phyloP scores from a whole-genome alignment of 1,139 yeast genomes.

The Yamadazyma sp. region DNA sequence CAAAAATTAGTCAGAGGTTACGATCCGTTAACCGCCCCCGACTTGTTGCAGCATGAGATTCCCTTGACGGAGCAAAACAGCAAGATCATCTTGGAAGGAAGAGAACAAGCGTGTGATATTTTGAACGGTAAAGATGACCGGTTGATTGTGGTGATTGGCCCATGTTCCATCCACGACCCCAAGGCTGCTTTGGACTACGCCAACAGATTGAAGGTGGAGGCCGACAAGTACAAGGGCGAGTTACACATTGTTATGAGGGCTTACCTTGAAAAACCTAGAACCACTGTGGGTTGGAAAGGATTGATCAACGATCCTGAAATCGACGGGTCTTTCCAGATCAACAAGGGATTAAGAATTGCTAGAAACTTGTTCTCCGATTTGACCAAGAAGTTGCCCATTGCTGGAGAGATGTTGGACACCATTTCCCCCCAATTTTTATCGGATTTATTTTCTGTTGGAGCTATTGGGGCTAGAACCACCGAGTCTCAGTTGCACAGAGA shows the following conservation, averaged over 20 bases:
- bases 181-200: conserved; percentile 90
- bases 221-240: conserved; percentile 72
- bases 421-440: conserved; percentile 96
- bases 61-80: conserved; percentile 66
- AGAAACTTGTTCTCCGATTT: conserved; percentile 84
- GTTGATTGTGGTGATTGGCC: conserved; percentile 83
- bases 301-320: conserved; percentile 95
- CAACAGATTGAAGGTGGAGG: conserved; percentile 58
- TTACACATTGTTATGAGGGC: conserved; percentile 92
- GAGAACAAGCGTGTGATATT: conserved; percentile 72
- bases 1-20: conserved; percentile 64
- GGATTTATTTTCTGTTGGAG: conserved; percentile 90
- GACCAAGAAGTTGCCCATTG: conserved; percentile 82
- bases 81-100: conserved; percentile 66
- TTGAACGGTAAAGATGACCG: conserved; percentile 79
- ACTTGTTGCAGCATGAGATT: conserved; percentile 84
- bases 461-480: conserved; percentile 98
- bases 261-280: conserved; percentile 95
- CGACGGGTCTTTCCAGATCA: conserved; percentile 88
- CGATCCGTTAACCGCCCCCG: conserved; percentile 95
- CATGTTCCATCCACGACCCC: conserved; percentile 95
- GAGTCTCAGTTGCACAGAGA: conserved; percentile 98
- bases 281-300: conserved; percentile 99
- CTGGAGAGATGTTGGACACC: conserved; percentile 97
- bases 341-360: conserved; percentile 87